Conservation (phyloP, 2,329 filamentous ascomycete genomes). For the Aureobasidium lini region DNA sequence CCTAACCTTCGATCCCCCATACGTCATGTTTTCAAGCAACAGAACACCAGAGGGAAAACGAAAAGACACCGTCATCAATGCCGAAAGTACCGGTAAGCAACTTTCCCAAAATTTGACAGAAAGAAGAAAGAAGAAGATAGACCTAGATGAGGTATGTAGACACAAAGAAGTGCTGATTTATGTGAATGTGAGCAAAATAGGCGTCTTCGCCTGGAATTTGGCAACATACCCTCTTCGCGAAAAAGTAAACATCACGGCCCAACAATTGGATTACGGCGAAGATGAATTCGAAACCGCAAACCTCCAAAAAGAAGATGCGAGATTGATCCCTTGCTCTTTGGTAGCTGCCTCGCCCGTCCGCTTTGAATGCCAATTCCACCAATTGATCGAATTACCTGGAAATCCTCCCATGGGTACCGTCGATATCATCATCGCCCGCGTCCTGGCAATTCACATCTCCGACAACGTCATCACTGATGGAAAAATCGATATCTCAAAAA, state of each 20-base stretch:
- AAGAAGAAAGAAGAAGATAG: too few relatives aligned
- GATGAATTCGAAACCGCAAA: slow-evolving; percentile 49
- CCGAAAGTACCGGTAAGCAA: slow-evolving; percentile 41
- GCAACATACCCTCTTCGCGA: slow-evolving; percentile 51
- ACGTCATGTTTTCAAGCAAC: slow-evolving; percentile 56
- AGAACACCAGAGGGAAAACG: slow-evolving; percentile 39
- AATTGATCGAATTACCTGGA: slow-evolving; percentile 47
- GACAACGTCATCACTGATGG: slow-evolving; percentile 49
- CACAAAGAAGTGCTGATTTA: not conserved
- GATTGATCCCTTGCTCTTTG: slow-evolving; percentile 41
- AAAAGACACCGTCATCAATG: slow-evolving; percentile 53
- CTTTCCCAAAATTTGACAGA: too few relatives aligned
- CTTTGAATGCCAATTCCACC: slow-evolving; percentile 53
- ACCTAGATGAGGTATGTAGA: too few relatives aligned
- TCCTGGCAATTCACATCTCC: slow-evolving; percentile 51
- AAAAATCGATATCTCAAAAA: slow-evolving; percentile 49
- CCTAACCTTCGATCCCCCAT: slow-evolving; percentile 55
- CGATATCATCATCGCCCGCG: slow-evolving; percentile 51
- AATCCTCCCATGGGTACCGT: slow-evolving; percentile 51
- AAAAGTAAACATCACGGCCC: slow-evolving; percentile 48
- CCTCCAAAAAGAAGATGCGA: slow-evolving; percentile 42
- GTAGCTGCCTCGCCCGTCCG: slow-evolving; percentile 48
- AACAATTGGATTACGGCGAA: slow-evolving; percentile 41
- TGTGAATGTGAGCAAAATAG: not conserved
- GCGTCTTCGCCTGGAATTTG: slow-evolving; percentile 51